A percentile compares a stretch with the other conserved stretches of the same genome.
Evolutionary conservation across 768 basidiomycete genomes (phyloP).

Genomic region (Termitomyces sp.): DNA sequence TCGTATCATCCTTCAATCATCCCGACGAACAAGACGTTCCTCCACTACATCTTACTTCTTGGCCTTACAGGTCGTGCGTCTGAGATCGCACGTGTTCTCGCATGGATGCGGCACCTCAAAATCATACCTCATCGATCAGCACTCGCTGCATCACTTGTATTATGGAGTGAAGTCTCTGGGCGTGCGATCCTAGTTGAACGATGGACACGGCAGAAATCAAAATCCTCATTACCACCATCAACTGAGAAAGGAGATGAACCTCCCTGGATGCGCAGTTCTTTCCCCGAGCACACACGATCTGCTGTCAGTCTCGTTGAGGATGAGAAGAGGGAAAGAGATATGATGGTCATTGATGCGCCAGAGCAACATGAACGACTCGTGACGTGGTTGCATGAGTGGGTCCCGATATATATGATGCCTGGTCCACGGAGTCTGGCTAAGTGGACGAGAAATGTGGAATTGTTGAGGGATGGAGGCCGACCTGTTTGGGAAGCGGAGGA

Average conservation of each 20-base stretch:
- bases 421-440: constrained; percentile 28
- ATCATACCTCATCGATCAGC: constrained; percentile 53
- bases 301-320: neutral
- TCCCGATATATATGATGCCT: constrained; percentile 45
- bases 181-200: constrained; percentile 57
- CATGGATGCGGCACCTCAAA: constrained; percentile 65
- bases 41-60: constrained; percentile 10
- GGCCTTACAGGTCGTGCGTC: constrained; percentile 8
- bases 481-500: constrained; percentile 2
- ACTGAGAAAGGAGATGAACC: neutral
- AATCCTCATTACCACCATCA: neutral
- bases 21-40: constrained; percentile 5
- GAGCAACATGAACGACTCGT: constrained; percentile 43
- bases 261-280: neutral
- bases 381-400: constrained; percentile 57
- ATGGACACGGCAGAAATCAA: constrained; percentile 20
- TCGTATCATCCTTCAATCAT: constrained; percentile 10
- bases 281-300: neutral
- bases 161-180: constrained; percentile 70
- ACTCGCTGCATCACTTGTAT: constrained; percentile 58
- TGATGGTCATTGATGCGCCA: constrained; percentile 6
- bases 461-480: constrained; percentile 5
- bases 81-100: constrained; percentile 18
- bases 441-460: constrained; percentile 24
- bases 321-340: neutral